Base-by-base conservation (phyloP, 148 eudicot genomes). In the Camellia japonica region DNA sequence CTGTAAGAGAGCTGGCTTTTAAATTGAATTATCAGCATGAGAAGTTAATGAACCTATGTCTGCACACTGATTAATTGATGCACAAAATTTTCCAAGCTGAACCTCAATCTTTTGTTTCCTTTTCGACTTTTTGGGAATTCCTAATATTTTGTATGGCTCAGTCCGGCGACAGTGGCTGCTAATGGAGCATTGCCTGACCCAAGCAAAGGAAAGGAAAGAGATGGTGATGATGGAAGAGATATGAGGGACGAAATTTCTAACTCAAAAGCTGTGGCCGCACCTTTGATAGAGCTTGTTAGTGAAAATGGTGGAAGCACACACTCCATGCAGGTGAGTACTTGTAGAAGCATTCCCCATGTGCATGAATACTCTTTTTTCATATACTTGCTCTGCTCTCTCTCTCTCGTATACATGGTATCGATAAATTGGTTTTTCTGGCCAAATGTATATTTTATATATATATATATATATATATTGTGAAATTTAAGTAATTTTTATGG, bases 281-380 rank as follows among this genome's bases (percentile, higher is more conserved):
- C 82, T 69, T 86, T 93, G 64, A 81, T 76, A 16, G 88, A 87
- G 68, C 81, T 81, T 78, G 90, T 86, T 59, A 88, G 90, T 75
- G 95, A 87, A 68, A 85, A 85, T 80, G 95, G 82, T 77, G 89
- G 82, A 80, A 87, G 90, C 80, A 76, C 88, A 67, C 87, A 89
- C 76, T 76, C 81, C 56, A 76, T 82, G 85, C 90, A 91, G 88
- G 91, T 89, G 72, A 88, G 80, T 54, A 56, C 79, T 67, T 76
- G 58, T 41, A 83, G 79, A 67, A 75, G 12, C 76, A 38, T 74
- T 59, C 30, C n/a, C 6, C 15, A 19, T 74, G 30, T 74, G 66
- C 66, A 38, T 74, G 51, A 6, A 8, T 15, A 16, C 14, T 30
- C 54, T 69, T 15, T 69, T 14, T 73, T 43, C 54, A 20, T 30